Evolutionary conservation across 2,329 filamentous ascomycete genomes (phyloP).

Genomic region (Arthrocladium fulminans): DNA sequence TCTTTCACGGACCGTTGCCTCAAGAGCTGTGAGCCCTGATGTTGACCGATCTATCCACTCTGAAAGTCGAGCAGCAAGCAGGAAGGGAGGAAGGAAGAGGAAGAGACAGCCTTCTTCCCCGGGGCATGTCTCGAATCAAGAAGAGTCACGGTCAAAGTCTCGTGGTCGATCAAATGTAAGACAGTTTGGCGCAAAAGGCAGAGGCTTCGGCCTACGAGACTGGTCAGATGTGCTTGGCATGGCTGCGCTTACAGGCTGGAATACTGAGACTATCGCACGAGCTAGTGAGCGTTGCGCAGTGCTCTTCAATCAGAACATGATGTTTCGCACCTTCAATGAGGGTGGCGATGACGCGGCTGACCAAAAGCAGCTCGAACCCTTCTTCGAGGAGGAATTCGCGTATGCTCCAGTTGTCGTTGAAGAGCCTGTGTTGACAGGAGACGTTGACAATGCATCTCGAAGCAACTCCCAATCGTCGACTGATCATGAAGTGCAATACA

Average conservation of each 20-base stretch:
- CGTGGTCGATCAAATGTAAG: background rate
- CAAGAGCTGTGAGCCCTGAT: background rate
- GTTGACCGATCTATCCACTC: background rate
- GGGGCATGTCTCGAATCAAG: background rate
- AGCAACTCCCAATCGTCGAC: background rate
- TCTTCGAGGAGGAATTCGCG: slow-evolving; percentile 3
- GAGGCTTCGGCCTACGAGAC: slow-evolving; percentile 47
- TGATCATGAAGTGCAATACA: background rate
- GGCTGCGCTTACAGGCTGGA: slow-evolving; percentile 65
- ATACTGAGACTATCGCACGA: slow-evolving; percentile 54
- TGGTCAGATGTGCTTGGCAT: slow-evolving; percentile 80
- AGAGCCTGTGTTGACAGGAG: background rate
- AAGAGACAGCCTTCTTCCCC: background rate
- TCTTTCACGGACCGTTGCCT: background rate
- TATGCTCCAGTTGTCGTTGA: background rate
- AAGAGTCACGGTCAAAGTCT: background rate
- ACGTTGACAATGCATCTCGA: background rate
- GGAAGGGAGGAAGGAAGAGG: slow-evolving; percentile 6
- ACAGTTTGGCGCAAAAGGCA: background rate
- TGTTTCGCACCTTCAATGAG: slow-evolving; percentile 49
- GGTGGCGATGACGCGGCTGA: slow-evolving; percentile 15
- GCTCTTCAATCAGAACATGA: slow-evolving; percentile 66
- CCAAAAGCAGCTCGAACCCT: background rate
- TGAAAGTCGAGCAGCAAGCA: background rate
- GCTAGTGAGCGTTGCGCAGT: slow-evolving; percentile 64